These are phyloP conservation scores for Pholiota molesta DNA, from an alignment of 768 basidiomycete species.

Conservation along the genomic window DNA sequence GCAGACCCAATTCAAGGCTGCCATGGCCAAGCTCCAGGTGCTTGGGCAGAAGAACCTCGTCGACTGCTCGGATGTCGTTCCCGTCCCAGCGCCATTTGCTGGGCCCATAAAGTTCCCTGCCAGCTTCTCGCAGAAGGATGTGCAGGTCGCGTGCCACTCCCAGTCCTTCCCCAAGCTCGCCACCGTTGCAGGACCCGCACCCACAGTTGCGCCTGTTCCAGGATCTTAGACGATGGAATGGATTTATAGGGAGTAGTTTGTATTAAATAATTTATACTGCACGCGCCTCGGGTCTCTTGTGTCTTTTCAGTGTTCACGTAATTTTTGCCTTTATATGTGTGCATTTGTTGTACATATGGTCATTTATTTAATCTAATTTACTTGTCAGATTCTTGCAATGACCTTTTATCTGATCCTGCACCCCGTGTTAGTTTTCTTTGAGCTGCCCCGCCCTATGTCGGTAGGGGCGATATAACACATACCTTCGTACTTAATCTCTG, in stretches of 20 bases:
- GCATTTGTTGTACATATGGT: too few species aligned
- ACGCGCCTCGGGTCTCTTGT: too few species aligned
- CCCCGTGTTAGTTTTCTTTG: too few species aligned
- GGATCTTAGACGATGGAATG: not conserved
- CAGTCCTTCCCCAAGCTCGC: conserved; percentile 3
- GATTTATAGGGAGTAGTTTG: not conserved
- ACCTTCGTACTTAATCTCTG: too few species aligned
- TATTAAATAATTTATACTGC: too few species aligned
- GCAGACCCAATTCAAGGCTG: conserved; percentile 25
- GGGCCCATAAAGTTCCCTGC: conserved; percentile 22
- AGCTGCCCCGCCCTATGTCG: too few species aligned
- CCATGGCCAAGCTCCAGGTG: conserved; percentile 35
- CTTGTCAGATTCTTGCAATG: too few species aligned
- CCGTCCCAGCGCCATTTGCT: conserved; percentile 15
- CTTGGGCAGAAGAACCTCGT: conserved; percentile 32
- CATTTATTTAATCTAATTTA: too few species aligned
- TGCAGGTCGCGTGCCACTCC: conserved; percentile 13
- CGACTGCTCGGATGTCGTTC: conserved; percentile 35
- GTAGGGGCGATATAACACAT: too few species aligned
- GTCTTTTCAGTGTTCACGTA: too few species aligned
- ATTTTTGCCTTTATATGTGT: too few species aligned
- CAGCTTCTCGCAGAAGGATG: conserved; percentile 18
- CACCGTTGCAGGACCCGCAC: conserved; percentile 6
- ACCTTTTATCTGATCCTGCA: too few species aligned
- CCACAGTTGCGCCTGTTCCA: conserved; percentile 7